phyloP scores from a whole-genome alignment of 345 rosid genomes.

The Citrus reticulata region DNA sequence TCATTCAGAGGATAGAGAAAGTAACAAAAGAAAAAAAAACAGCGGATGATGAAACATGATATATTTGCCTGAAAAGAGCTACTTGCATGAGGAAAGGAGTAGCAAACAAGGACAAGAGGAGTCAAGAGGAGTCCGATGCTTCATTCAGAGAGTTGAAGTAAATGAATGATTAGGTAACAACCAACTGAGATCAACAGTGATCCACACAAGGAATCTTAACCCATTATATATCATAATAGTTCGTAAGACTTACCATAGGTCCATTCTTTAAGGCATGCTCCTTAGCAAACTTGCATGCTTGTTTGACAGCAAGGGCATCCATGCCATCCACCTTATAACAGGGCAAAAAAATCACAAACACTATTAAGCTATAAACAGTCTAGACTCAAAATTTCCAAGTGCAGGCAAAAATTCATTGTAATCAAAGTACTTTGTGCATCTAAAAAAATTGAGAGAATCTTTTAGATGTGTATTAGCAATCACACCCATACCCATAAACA shows the following conservation, averaged over 20 bases:
- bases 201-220: not conserved
- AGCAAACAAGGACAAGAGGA: not conserved
- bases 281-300: slow-evolving; percentile 95
- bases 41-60: not conserved
- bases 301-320: slow-evolving; percentile 97
- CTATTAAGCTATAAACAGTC: not conserved
- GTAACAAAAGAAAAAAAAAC: not conserved
- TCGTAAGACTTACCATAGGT: slow-evolving; percentile 68
- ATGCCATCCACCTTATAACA: slow-evolving; percentile 82
- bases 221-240: not conserved
- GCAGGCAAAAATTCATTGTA: not conserved
- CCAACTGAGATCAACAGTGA: not conserved
- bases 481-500: not conserved
- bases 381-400: not conserved
- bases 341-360: not conserved
- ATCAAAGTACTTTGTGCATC: not conserved
- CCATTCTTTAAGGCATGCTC: slow-evolving; percentile 88
- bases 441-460: not conserved
- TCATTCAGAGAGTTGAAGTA: not conserved
- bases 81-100: not conserved
- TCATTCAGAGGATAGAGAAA: not conserved
- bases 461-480: not conserved
- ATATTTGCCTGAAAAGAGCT: not conserved
- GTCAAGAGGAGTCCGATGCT: not conserved
- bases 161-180: not conserved